Percentiles rank a stretch among this genome's conserved stretches.
Conservation (phyloP, 768 basidiomycete genomes). For the Suillus spraguei region DNA sequence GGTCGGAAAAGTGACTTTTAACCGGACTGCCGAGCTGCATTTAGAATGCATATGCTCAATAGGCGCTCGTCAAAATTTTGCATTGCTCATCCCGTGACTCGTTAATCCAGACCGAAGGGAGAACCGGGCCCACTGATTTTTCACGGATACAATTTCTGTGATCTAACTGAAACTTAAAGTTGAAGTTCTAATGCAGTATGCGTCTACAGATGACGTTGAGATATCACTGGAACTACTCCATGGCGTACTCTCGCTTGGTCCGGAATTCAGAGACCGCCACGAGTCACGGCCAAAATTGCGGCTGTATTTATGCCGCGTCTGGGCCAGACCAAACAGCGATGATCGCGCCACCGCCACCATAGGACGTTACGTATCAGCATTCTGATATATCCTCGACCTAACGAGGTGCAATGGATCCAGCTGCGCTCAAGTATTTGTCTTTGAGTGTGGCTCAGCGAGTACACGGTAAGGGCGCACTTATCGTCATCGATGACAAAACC, state of each 20-base stretch:
- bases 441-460: not conserved
- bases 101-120: too few relatives aligned
- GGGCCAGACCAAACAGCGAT: not conserved
- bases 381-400: not conserved
- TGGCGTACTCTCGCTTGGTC: not conserved
- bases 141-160: too few relatives aligned
- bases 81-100: not conserved
- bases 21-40: not conserved
- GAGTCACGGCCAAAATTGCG: not conserved
- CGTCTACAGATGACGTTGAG: not conserved
- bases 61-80: not conserved
- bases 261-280: not conserved
- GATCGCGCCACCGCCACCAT: constrained; percentile 1
- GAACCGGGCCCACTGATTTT: too few relatives aligned
- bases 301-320: constrained; percentile 1
- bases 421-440: not conserved
- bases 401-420: not conserved
- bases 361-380: not conserved
- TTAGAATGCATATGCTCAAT: not conserved
- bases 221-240: not conserved
- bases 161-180: not conserved
- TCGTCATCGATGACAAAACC: not conserved
- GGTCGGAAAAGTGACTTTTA: constrained; percentile 2
- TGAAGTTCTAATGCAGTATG: not conserved
- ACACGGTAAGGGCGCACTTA: not conserved